Base-by-base conservation (phyloP, 2,329 filamentous ascomycete genomes). In the Microcyclospora pomicola region DNA sequence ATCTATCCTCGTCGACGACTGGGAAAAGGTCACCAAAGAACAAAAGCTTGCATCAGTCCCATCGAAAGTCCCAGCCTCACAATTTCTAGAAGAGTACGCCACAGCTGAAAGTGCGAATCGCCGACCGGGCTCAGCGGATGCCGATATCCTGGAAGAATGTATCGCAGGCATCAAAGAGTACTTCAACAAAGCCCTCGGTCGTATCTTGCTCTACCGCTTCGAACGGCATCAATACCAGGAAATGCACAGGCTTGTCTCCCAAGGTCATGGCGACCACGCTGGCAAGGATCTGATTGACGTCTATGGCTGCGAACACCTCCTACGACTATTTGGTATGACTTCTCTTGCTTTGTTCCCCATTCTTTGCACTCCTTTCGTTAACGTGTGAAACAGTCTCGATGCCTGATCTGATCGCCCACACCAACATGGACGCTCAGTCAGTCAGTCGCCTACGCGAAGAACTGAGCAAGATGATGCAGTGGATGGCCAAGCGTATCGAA, bases 21-120 rank as follows among this genome's bases (percentile, higher is more conserved):
- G 91, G 91, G 91, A 98, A 61, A 93, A 95, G 52, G 78, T 98
- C 44, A 98, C 91, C 40, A 96, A 95, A 65, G 91, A 92, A 56
- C 76, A 85, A 49, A 83, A 88, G 55, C 76, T 96, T 3, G 84
- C 95, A 27, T 79, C 83, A 2, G 68, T 98, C 12, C 91, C 91
- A 0, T 79, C 85, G 34, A 68, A 71, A 19, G 74, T 80, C 36
- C 77, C 88, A 1, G 84, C 91, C 42, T 75, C 73, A 46, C 66
- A 75, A 47, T 84, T 98, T 43, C 66, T 98, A 12, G 72, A 85
- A 35, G 81, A 88, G 46, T 98, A 95, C 59, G 94, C 93, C 56
- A 68, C 80, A 39, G 70, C 71, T 1, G 75, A 77, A 52, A 81
- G 85, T 64, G 71, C 71, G 24, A 78, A 78, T 49, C 77, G 81